These are phyloP conservation scores for Coelastrella sp. DNA, from an alignment of 139 green algal genomes.

Conservation along the genomic window DNA sequence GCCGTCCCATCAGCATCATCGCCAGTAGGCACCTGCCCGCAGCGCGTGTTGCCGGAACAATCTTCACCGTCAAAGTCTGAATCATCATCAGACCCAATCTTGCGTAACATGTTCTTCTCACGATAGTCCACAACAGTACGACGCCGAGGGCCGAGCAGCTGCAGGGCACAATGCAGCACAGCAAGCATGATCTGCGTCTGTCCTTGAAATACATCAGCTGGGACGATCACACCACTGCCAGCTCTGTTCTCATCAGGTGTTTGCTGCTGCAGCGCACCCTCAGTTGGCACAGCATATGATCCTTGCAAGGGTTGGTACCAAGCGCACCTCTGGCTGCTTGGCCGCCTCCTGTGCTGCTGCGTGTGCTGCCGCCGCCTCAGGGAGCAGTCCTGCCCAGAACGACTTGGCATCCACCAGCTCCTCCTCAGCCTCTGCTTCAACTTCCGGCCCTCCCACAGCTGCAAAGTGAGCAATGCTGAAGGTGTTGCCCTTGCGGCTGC, in stretches of 20 bases:
- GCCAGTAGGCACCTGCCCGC: neutral
- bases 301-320: neutral
- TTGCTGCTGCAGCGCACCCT: neutral
- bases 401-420: neutral
- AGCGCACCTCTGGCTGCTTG: constrained; percentile 38
- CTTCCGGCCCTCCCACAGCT: constrained; percentile 5
- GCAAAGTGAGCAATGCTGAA: constrained; percentile 86
- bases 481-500: constrained; percentile 80
- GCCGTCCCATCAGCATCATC: neutral
- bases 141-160: constrained; percentile 7
- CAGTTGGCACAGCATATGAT: neutral
- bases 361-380: constrained; percentile 64
- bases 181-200: neutral
- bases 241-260: too few species aligned
- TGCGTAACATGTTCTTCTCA: constrained; percentile 1
- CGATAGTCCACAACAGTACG: constrained; percentile 25
- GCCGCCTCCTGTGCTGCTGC: constrained; percentile 7
- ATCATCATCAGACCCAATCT: neutral
- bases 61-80: neutral
- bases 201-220: too few species aligned
- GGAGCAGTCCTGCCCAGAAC: constrained; percentile 79
- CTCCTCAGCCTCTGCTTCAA: neutral
- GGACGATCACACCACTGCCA: too few species aligned
- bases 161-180: neutral
- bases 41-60: neutral